A percentile compares a stretch with the other conserved stretches of the same genome.
phyloP scores from a whole-genome alignment of 2,329 filamentous ascomycete species.

The Erysiphe pulchra region DNA sequence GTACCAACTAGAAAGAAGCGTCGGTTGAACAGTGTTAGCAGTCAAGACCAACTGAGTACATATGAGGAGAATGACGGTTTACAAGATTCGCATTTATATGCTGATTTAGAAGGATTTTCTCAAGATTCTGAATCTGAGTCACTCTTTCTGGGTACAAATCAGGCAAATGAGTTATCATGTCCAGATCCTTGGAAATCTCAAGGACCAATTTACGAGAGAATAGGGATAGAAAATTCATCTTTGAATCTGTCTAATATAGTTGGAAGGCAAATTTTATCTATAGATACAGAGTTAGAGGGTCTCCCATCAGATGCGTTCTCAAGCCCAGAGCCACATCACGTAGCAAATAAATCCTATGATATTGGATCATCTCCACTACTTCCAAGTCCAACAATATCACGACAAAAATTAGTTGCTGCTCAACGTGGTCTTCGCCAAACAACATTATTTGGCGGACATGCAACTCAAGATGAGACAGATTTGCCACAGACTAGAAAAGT shows the following conservation, averaged over 20 bases:
- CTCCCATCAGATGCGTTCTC: slow-evolving; percentile 21
- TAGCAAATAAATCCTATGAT: slow-evolving; percentile 2
- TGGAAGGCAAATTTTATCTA: background rate
- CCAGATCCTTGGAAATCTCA: slow-evolving; percentile 25
- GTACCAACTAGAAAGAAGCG: slow-evolving; percentile 11
- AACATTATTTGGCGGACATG: slow-evolving; percentile 13
- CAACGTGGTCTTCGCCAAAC: slow-evolving; percentile 12
- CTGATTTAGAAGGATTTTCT: no score
- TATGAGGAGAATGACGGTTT: no score
- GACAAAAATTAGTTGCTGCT: slow-evolving; percentile 9
- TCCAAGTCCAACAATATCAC: slow-evolving; percentile 3
- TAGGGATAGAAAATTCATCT: slow-evolving; percentile 9
- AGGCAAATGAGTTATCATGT: slow-evolving; percentile 11
- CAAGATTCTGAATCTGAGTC: slow-evolving; percentile 3
- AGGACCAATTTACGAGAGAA: slow-evolving; percentile 23
- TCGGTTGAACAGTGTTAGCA: slow-evolving; percentile 9
- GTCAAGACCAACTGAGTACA: background rate
- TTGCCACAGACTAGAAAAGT: slow-evolving; percentile 13
- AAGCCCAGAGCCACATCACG: slow-evolving; percentile 6
- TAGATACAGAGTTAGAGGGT: slow-evolving; percentile 22
- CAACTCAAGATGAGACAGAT: slow-evolving; percentile 7
- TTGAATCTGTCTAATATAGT: no score
- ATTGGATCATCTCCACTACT: slow-evolving; percentile 6
- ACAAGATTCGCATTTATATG: no score
- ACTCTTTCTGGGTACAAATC: slow-evolving; percentile 11